Evolutionary conservation across 176 grass and related monocot genomes (phyloP).

Genomic region (Puccinellia tenuiflora): DNA sequence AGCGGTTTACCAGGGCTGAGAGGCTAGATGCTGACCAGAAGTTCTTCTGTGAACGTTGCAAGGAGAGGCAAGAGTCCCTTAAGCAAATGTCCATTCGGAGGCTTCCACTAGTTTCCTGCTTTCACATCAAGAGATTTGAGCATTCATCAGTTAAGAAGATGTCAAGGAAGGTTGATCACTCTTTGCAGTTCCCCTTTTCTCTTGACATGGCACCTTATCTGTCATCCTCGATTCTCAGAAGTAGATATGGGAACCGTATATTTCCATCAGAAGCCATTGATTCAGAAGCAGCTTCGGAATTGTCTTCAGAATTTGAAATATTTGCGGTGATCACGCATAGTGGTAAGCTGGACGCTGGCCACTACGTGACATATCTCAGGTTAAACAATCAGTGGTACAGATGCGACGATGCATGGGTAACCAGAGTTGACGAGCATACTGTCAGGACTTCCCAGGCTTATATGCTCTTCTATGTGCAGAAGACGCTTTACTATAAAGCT

Average conservation of each 20-base stretch:
- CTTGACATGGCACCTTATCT: constrained; percentile 88
- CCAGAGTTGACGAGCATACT: constrained; percentile 71
- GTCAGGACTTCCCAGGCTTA: constrained; percentile 84
- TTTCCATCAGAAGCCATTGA: constrained; percentile 65
- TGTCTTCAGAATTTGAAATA: constrained; percentile 83
- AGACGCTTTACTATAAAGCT: constrained; percentile 82
- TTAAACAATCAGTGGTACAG: constrained; percentile 87
- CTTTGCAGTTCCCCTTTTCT: constrained; percentile 87
- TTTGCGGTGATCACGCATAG: constrained; percentile 86
- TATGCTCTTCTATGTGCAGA: constrained; percentile 99
- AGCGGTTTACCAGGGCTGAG: constrained; percentile 92
- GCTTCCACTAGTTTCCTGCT: constrained; percentile 86
- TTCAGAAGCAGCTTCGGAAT: constrained; percentile 43
- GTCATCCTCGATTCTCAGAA: constrained; percentile 84
- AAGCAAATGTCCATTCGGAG: constrained; percentile 99
- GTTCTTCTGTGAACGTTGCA: constrained; percentile 88
- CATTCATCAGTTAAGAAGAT: constrained; percentile 75
- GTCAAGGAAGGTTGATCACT: constrained; percentile 84
- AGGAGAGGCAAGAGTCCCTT: constrained; percentile 85
- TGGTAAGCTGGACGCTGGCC: constrained; percentile 82
- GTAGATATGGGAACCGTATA: constrained; percentile 78
- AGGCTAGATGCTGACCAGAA: constrained; percentile 90
- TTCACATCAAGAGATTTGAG: constrained; percentile 96
- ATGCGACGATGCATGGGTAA: constrained; percentile 97
- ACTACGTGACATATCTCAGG: constrained; percentile 88